Percentiles rank a stretch among this genome's conserved stretches.
phyloP scores from a whole-genome alignment of 1,284 basidiomycete genomes.

The Mycosarcoma maydis region DNA sequence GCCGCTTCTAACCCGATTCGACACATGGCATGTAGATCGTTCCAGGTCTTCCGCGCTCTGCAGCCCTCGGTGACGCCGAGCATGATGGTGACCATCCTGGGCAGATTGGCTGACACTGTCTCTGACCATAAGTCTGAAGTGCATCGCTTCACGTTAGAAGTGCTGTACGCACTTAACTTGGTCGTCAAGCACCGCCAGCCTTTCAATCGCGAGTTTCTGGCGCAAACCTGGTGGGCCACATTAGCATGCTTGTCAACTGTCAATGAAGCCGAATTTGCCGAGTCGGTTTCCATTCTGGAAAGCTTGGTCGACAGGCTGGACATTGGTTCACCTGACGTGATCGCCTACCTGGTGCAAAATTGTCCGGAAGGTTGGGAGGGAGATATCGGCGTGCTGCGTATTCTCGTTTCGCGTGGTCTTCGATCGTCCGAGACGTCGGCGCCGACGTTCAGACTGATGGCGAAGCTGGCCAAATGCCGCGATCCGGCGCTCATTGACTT shows the following conservation, averaged over 20 bases:
- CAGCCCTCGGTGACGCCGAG: conserved; percentile 77
- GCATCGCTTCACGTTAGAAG: conserved; percentile 83
- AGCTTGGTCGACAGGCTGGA: conserved; percentile 79
- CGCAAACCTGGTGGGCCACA: conserved; percentile 88
- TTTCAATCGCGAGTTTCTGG: conserved; percentile 73
- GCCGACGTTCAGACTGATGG: conserved; percentile 77
- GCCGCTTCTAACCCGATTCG: conserved; percentile 87
- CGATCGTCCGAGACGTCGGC: conserved; percentile 79
- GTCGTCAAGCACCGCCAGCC: conserved; percentile 74
- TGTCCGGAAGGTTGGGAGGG: conserved; percentile 79
- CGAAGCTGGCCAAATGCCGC: conserved; percentile 74
- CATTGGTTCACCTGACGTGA: conserved; percentile 75
- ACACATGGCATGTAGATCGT: conserved; percentile 84
- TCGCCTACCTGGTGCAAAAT: conserved; percentile 75
- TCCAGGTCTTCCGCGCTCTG: conserved; percentile 89
- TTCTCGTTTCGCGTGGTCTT: conserved; percentile 80
- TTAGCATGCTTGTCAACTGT: conserved; percentile 84
- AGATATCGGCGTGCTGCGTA: conserved; percentile 76
- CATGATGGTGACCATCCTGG: conserved; percentile 82
- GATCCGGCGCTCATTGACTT: conserved; percentile 79
- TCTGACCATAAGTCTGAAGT: conserved; percentile 77
- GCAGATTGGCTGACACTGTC: conserved; percentile 84
- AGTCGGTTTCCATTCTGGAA: conserved; percentile 77
- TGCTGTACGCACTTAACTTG: conserved; percentile 80
- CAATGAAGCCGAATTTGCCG: conserved; percentile 81